Evolutionary conservation across 257 asterid species (phyloP).

Genomic region (Nicotiana undulata): DNA sequence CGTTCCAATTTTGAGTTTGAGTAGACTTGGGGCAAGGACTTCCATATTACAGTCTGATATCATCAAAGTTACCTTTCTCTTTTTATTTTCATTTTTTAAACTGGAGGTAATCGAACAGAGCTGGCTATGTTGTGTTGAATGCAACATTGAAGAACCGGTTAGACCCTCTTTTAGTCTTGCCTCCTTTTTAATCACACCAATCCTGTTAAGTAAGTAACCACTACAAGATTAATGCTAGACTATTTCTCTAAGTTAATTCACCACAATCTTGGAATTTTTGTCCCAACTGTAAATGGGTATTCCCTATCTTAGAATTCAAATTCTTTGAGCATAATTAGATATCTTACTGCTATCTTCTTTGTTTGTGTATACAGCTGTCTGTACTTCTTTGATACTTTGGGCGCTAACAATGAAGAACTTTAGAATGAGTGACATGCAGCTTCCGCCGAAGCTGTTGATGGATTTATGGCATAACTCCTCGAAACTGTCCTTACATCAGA

Average conservation of each 20-base stretch:
- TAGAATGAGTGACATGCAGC: background rate
- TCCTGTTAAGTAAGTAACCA: background rate
- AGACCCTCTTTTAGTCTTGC: background rate
- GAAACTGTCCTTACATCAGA: background rate
- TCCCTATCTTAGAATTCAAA: background rate
- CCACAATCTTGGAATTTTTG: background rate
- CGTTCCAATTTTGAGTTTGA: background rate
- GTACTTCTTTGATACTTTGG: slow-evolving; percentile 1
- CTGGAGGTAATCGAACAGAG: background rate
- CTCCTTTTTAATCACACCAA: background rate
- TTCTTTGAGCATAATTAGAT: background rate
- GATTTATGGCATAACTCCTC: background rate
- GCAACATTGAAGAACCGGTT: background rate
- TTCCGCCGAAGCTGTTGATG: background rate
- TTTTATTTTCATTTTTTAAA: background rate
- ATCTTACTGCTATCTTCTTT: background rate
- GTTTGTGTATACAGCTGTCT: background rate
- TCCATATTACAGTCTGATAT: background rate
- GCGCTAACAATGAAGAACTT: background rate
- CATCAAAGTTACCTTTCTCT: background rate
- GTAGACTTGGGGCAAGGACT: background rate
- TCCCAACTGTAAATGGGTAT: background rate
- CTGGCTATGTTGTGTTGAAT: background rate
- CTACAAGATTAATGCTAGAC: background rate
- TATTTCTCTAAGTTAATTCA: background rate